A percentile compares a stretch with the other conserved stretches of the same genome.
Conservation (phyloP, 176 grass and related monocot species). For the Aegilops speltoides region DNA sequence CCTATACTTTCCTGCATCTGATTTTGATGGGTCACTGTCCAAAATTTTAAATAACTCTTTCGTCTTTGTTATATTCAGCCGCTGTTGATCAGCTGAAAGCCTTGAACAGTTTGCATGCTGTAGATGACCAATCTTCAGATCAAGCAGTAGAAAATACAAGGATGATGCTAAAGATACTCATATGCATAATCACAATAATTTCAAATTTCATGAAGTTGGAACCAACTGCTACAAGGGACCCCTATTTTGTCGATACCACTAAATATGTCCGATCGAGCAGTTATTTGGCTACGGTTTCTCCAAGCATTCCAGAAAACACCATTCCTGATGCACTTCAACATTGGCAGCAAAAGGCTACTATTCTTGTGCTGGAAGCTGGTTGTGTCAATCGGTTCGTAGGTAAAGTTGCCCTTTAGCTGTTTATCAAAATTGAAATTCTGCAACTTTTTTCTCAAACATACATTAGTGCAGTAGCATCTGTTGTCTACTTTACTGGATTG, state of each 20-base stretch:
- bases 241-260: slow-evolving; percentile 33
- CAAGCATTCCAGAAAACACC: slow-evolving; percentile 43
- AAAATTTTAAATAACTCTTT: slow-evolving; percentile 31
- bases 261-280: slow-evolving; percentile 42
- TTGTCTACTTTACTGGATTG: not conserved
- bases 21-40: slow-evolving; percentile 10
- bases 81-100: slow-evolving; percentile 73
- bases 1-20: not conserved
- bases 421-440: not conserved
- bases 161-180: slow-evolving; percentile 68
- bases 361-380: slow-evolving; percentile 85
- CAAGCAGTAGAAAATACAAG: slow-evolving; percentile 54
- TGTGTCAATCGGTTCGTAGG: slow-evolving; percentile 91
- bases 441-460: slow-evolving; percentile 1
- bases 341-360: slow-evolving; percentile 84
- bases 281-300: slow-evolving; percentile 18
- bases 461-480: slow-evolving; percentile 1
- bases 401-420: slow-evolving; percentile 52
- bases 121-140: slow-evolving; percentile 63
- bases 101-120: slow-evolving; percentile 58
- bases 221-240: slow-evolving; percentile 28
- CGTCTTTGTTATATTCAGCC: slow-evolving; percentile 61
- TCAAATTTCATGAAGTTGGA: slow-evolving; percentile 76
- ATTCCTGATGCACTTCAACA: slow-evolving; percentile 44
- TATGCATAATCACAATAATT: slow-evolving; percentile 74